These are phyloP conservation scores for Carex kokanica DNA, from an alignment of 176 grass and related monocot genomes.

Conservation along the genomic window DNA sequence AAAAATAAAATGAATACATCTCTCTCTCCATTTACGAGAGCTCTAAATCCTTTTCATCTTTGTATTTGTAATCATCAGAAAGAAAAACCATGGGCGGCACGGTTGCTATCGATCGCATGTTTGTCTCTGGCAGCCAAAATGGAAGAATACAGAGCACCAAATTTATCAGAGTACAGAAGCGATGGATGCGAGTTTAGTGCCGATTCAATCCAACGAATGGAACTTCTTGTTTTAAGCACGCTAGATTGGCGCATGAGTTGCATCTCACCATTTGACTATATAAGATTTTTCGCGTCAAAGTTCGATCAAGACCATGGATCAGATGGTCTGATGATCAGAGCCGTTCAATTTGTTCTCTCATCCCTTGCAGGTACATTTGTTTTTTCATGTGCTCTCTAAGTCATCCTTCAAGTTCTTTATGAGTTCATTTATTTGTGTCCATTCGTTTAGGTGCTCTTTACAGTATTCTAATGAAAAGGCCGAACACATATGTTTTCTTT, in stretches of 20 bases:
- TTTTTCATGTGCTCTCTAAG: too few species aligned
- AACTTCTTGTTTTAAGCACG: constrained; percentile 77
- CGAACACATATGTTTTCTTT: too few species aligned
- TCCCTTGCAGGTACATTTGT: constrained; percentile 6
- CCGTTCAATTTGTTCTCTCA: constrained; percentile 9
- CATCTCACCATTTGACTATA: constrained; percentile 79
- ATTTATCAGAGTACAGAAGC: constrained; percentile 47
- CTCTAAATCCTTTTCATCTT: not conserved
- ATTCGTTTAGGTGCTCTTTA: too few species aligned
- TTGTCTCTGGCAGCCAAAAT: constrained; percentile 86
- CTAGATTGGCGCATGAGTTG: constrained; percentile 68
- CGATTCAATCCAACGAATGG: constrained; percentile 57
- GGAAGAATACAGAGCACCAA: constrained; percentile 63
- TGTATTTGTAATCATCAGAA: constrained; percentile 40
- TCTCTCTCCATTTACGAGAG: not conserved
- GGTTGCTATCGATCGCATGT: constrained; percentile 66
- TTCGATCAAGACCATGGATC: constrained; percentile 35
- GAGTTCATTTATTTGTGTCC: not conserved
- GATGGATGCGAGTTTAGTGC: constrained; percentile 47
- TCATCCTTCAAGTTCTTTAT: not conserved
- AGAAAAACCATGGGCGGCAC: constrained; percentile 58
- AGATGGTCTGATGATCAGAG: constrained; percentile 28
- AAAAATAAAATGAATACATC: not conserved
- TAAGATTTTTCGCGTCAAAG: constrained; percentile 49
- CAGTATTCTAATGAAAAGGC: too few species aligned